phyloP scores from a whole-genome alignment of 495 filamentous ascomycete species.

The Apiosordaria backusii region DNA sequence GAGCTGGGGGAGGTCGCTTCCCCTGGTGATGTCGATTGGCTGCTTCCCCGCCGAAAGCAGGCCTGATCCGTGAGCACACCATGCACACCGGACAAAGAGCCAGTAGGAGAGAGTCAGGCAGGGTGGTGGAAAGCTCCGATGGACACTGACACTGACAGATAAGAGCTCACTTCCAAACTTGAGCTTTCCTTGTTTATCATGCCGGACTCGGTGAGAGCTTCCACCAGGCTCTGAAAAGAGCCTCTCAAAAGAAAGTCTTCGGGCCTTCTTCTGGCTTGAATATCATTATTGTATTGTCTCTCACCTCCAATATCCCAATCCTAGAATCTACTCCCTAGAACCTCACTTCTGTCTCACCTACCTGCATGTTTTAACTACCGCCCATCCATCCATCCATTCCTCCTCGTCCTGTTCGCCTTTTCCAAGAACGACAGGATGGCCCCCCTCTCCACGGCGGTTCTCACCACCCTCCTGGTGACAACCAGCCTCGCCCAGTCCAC shows the following conservation, averaged over 20 bases:
- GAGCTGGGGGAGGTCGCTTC: background rate
- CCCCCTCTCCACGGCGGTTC: background rate
- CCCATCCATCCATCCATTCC: background rate
- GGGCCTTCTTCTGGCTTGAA: background rate
- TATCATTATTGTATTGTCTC: background rate
- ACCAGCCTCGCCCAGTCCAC: conserved; percentile 26
- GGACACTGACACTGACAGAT: too few species aligned
- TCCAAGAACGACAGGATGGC: background rate
- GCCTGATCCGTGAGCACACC: background rate
- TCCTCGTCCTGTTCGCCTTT: background rate
- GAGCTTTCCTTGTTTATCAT: background rate
- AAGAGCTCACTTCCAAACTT: background rate
- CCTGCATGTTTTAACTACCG: background rate
- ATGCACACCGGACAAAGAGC: conserved; percentile 2
- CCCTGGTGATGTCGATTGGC: background rate
- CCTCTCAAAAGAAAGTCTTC: background rate
- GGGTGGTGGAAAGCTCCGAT: background rate
- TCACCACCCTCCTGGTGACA: conserved; percentile 17
- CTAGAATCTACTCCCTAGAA: background rate
- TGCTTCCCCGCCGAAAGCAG: conserved; percentile 5
- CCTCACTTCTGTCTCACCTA: background rate
- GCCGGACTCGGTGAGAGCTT: background rate
- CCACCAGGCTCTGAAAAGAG: background rate
- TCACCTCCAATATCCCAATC: background rate
- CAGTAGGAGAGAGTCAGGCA: background rate